A percentile compares a stretch with the other conserved stretches of the same genome.
phyloP scores from a whole-genome alignment of 257 asterid genomes.

The Solanum tarapatanum region DNA sequence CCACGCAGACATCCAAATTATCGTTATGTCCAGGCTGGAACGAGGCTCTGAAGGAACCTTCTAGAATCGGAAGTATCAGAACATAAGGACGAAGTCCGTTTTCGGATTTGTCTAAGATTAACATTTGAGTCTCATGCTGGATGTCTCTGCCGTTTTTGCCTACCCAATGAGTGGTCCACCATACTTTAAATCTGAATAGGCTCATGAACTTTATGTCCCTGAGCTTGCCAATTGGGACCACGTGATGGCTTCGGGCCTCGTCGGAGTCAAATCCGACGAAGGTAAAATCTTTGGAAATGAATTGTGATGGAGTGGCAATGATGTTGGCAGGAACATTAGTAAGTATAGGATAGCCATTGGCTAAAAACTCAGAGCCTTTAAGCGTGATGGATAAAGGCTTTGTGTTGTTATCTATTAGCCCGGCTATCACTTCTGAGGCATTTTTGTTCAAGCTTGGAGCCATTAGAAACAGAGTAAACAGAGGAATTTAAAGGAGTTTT shows the following conservation, averaged over 20 bases:
- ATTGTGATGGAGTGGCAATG: slow-evolving; percentile 3
- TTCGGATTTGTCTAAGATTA: slow-evolving; percentile 12
- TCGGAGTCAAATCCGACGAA: slow-evolving; percentile 12
- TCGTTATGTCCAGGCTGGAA: slow-evolving; percentile 39
- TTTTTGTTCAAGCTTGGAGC: slow-evolving; percentile 21
- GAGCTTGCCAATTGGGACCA: slow-evolving; percentile 19
- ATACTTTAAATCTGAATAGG: slow-evolving; percentile 22
- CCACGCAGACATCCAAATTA: slow-evolving; percentile 47
- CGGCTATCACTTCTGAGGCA: neutral
- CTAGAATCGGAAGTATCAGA: slow-evolving; percentile 41
- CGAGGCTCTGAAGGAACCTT: slow-evolving; percentile 48
- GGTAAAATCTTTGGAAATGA: neutral
- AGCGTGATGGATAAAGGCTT: slow-evolving; percentile 10
- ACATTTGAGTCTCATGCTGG: slow-evolving; percentile 13
- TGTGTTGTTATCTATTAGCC: neutral
- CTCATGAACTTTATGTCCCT: slow-evolving; percentile 15
- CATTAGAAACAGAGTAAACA: neutral
- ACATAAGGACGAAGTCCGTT: slow-evolving; percentile 9
- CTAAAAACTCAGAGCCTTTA: slow-evolving; percentile 5
- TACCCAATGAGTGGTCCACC: slow-evolving; percentile 28
- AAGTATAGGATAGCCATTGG: slow-evolving; percentile 18
- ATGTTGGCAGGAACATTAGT: slow-evolving; percentile 10
- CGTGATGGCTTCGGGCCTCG: slow-evolving; percentile 6
- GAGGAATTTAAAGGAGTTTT: neutral
- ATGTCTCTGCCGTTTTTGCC: slow-evolving; percentile 14